A percentile compares a stretch with the other conserved stretches of the same genome.
Conservation (phyloP, 2,329 filamentous ascomycete species). For the Colletotrichum spinosum region DNA sequence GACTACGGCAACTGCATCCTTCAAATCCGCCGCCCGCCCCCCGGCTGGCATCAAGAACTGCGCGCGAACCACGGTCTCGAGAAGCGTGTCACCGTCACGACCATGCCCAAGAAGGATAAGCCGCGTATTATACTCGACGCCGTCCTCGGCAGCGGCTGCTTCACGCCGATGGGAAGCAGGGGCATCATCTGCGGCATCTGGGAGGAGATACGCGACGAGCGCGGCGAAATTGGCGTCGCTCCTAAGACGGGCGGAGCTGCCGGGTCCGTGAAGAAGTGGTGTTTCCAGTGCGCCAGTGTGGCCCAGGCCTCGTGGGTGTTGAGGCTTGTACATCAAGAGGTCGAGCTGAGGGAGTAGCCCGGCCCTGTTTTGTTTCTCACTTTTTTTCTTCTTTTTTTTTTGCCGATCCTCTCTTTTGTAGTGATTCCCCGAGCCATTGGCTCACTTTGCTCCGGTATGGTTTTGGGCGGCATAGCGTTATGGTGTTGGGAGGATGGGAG, state of each 20-base stretch:
- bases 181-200: slow-evolving; percentile 92
- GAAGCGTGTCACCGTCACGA: slow-evolving; percentile 85
- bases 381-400: slow-evolving; percentile 3
- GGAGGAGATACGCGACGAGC: slow-evolving; percentile 77
- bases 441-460: slow-evolving; percentile 23
- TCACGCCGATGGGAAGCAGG: slow-evolving; percentile 84
- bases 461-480: slow-evolving; percentile 27
- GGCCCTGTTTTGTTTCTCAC: not conserved
- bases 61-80: slow-evolving; percentile 75
- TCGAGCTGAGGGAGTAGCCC: slow-evolving; percentile 52
- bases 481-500: slow-evolving; percentile 1
- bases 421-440: slow-evolving; percentile 33
- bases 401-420: slow-evolving; percentile 5
- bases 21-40: slow-evolving; percentile 82
- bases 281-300: slow-evolving; percentile 68
- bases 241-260: slow-evolving; percentile 63
- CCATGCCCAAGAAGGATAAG: slow-evolving; percentile 72
- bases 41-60: slow-evolving; percentile 68
- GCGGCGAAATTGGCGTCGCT: slow-evolving; percentile 64
- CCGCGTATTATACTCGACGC: slow-evolving; percentile 81
- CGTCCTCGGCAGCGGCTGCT: slow-evolving; percentile 85
- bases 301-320: slow-evolving; percentile 67
- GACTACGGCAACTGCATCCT: slow-evolving; percentile 89
- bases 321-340: slow-evolving; percentile 68
- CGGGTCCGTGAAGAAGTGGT: slow-evolving; percentile 72